Evolutionary conservation across 441 rosid species (phyloP), one percentile per base, ranked within the genome.

Genomic region (Populus hybrid): DNA sequence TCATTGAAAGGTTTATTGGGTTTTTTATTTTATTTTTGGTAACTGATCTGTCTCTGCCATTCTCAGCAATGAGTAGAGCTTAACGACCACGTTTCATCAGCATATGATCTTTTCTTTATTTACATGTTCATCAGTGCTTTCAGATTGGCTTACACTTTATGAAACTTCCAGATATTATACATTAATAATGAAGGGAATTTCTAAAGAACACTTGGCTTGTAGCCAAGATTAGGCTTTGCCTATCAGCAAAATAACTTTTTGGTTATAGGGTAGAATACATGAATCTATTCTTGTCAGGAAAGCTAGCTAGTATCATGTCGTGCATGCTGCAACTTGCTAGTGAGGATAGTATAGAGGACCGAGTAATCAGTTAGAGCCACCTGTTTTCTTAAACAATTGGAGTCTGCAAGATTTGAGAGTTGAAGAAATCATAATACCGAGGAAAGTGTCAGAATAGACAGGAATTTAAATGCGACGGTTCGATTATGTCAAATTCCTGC

Each of bases 231-330:
- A 14, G 57, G 57, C 14, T 46, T 46, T 14, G 57, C 18, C 18
- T 11, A 46, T 46, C 16, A 12, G 53, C 16, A 4, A 12, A 3
- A 14, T 12, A 1, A 46, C 57, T 46, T 46, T 46, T 4, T 46
- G 57, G 57, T 46, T 14, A 5, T 46, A 46, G 18, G 57, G 18
- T 46, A 46, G 18, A 12, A 14, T 46, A 46, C 19, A 46, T 46
- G 57, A 46, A 46, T 46, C 57, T 46, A 46, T 46, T 46, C 18
- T 46, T 46, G 57, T 68, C 36, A 30, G 38, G 24, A 68, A 34
- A 68, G 40, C 71, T 32, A 68, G 40, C 71, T 18, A 68, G 36
- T 34, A 68, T 67, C 70, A 67, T 28, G 35, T 67, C 70, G 6
- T 30, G 18, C 70, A 67, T 28, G 57, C 12, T 70, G 61, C 61